phyloP scores from a whole-genome alignment of 306 rosid genomes.

The Canavalia gladiata region DNA sequence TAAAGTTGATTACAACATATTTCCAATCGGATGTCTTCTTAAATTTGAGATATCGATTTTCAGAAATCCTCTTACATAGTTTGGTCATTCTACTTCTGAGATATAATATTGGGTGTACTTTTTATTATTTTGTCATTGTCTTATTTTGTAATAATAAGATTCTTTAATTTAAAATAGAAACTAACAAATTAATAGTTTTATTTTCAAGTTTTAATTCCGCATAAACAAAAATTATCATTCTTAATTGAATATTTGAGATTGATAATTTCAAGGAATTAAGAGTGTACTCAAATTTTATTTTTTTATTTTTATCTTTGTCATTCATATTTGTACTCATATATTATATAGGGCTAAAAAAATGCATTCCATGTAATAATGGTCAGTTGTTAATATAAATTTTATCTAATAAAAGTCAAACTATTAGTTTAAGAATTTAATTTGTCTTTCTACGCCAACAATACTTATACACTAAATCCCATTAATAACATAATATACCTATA shows the following conservation, averaged over 20 bases:
- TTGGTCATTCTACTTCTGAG: background rate
- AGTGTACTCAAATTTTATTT: too few species aligned
- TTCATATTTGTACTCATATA: too few species aligned
- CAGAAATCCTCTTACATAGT: background rate
- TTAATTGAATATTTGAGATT: too few species aligned
- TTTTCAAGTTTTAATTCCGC: too few species aligned
- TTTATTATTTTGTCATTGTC: background rate
- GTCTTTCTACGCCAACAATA: background rate
- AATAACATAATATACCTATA: background rate
- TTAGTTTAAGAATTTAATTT: background rate
- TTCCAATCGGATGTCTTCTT: background rate
- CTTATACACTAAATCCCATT: background rate
- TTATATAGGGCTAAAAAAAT: too few species aligned
- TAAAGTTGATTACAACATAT: background rate
- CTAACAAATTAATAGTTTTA: background rate
- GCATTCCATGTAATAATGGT: background rate
- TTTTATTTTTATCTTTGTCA: too few species aligned
- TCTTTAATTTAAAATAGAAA: background rate
- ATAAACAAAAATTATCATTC: too few species aligned
- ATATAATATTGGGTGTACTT: too few species aligned
- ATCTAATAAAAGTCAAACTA: background rate
- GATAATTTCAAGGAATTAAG: too few species aligned
- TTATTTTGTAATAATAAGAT: background rate
- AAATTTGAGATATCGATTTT: background rate
- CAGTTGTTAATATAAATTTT: background rate